Percentiles rank a stretch among this genome's conserved stretches.
Evolutionary conservation across 148 eudicot species (phyloP).

Genomic region (Camellia lanceoleosa): DNA sequence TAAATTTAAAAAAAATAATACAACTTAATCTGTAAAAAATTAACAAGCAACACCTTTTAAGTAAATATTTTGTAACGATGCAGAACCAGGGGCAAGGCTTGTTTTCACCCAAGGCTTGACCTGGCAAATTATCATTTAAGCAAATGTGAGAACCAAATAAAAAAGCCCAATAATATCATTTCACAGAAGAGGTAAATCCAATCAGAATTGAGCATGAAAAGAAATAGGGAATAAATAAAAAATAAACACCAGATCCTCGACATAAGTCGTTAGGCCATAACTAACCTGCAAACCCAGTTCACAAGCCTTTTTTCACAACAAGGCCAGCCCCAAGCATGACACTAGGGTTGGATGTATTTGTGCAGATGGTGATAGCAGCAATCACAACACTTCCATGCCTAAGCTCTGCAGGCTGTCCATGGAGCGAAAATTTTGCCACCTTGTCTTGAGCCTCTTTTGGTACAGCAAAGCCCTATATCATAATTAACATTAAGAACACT

Average conservation of each 20-base stretch:
- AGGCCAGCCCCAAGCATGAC: constrained; percentile 69
- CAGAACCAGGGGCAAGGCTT: constrained; percentile 70
- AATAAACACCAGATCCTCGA: constrained; percentile 1
- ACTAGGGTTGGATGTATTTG: constrained; percentile 69
- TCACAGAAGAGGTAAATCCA: neutral
- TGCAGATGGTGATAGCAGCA: constrained; percentile 73
- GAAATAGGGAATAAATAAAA: neutral
- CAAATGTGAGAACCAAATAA: neutral
- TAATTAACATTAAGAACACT: too few species aligned
- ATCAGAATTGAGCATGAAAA: neutral
- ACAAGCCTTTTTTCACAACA: constrained; percentile 55
- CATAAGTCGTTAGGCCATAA: neutral
- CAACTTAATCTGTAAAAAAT: neutral
- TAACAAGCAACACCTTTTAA: constrained; percentile 41
- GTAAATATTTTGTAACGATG: constrained; percentile 57
- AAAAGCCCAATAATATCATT: neutral
- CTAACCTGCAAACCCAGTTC: constrained; percentile 57
- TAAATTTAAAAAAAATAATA: neutral
- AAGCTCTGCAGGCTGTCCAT: constrained; percentile 64
- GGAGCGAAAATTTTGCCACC: constrained; percentile 56
- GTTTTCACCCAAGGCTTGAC: constrained; percentile 69
- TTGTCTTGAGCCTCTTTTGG: constrained; percentile 53
- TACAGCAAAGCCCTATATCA: too few species aligned
- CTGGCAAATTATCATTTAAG: constrained; percentile 25
- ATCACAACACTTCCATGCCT: constrained; percentile 69